phyloP scores from a whole-genome alignment of 1,284 basidiomycete species.

The Salmacisia buchloeana region DNA sequence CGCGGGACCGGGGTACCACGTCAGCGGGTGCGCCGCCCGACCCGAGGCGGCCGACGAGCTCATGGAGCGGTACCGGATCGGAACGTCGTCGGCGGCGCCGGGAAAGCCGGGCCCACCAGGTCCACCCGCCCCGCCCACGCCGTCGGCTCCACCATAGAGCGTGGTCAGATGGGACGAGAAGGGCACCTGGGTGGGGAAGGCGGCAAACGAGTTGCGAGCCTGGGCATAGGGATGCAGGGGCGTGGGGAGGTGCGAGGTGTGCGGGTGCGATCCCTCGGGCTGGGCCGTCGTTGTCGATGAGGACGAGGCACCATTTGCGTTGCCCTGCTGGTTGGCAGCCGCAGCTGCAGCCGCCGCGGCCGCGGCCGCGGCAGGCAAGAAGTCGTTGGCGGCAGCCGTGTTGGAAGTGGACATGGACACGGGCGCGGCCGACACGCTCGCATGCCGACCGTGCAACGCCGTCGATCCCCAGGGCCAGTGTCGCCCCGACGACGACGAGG shows the following conservation, averaged over 20 bases:
- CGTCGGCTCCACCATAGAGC: not conserved
- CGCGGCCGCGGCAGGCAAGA: not conserved
- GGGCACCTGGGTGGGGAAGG: slow-evolving; percentile 18
- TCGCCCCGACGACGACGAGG: slow-evolving; percentile 15
- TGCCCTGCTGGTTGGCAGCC: not conserved
- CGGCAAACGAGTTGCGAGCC: slow-evolving; percentile 25
- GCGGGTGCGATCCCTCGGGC: not conserved
- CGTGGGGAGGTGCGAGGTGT: not conserved
- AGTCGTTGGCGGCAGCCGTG: not conserved
- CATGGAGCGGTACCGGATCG: slow-evolving; percentile 30
- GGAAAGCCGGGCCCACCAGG: slow-evolving; percentile 16
- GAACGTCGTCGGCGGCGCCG: slow-evolving; percentile 5
- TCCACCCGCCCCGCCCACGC: not conserved
- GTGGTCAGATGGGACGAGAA: not conserved
- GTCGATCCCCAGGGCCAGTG: slow-evolving; percentile 31
- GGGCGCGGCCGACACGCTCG: slow-evolving; percentile 24
- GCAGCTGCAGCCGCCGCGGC: not conserved
- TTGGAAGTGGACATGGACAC: not conserved
- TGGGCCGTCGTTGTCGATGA: not conserved
- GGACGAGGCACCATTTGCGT: not conserved
- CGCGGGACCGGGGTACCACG: slow-evolving; percentile 13
- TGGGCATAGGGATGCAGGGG: slow-evolving; percentile 26
- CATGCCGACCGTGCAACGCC: slow-evolving; percentile 25
- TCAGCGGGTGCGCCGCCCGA: slow-evolving; percentile 23
- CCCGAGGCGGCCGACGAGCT: slow-evolving; percentile 28